Evolutionary conservation across 352 stramenopile species (phyloP).

Genomic region (Phytophthora pisi): DNA sequence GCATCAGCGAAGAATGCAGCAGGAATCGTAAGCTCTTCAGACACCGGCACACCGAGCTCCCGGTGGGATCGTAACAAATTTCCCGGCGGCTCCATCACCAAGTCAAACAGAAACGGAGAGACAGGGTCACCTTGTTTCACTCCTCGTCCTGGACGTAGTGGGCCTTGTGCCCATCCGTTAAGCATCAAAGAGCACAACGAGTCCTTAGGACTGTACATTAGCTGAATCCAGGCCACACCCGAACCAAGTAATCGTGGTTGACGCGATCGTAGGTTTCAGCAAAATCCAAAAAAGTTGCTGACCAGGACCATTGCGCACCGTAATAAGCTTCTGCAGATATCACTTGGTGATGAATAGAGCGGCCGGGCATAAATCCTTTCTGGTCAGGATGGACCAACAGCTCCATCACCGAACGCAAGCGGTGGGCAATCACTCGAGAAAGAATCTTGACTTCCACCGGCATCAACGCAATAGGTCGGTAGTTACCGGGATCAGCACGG

Average conservation of each 20-base stretch:
- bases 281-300: too few species aligned
- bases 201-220: too few species aligned
- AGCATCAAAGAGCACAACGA: too few species aligned
- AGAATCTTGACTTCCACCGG: constrained; percentile 16
- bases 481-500: constrained; percentile 1
- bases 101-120: constrained; percentile 3
- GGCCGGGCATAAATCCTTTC: constrained; percentile 8
- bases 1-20: neutral
- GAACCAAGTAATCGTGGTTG: too few species aligned
- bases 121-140: neutral
- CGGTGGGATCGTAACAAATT: too few species aligned
- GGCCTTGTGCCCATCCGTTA: neutral
- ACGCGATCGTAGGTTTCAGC: too few species aligned
- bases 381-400: constrained; percentile 8
- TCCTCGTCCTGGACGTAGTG: neutral
- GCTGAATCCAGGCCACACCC: too few species aligned
- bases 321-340: neutral
- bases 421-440: neutral
- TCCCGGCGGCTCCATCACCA: neutral
- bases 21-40: neutral
- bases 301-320: too few species aligned
- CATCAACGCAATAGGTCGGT: constrained; percentile 10
- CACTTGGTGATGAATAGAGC: neutral
- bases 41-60: too few species aligned
- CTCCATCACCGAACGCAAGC: neutral